A percentile compares a stretch with the other conserved stretches of the same genome.
These are phyloP conservation scores for Euryodendron excelsum DNA, from an alignment of 148 eudicot genomes.

Conservation along the genomic window DNA sequence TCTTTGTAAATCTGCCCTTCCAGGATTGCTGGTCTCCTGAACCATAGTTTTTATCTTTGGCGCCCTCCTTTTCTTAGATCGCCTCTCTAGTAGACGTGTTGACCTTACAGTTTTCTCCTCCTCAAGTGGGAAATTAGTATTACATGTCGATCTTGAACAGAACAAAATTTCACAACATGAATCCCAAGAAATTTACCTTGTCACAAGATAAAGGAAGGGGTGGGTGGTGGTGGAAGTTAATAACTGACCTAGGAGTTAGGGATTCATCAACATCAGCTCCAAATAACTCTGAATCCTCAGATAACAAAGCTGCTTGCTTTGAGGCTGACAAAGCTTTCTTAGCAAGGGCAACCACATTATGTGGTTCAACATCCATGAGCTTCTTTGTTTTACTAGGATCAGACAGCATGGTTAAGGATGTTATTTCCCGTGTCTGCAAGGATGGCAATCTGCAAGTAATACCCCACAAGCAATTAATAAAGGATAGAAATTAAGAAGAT, in stretches of 20 bases:
- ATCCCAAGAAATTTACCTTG: background rate
- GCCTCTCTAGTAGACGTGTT: constrained; percentile 76
- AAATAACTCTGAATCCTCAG: constrained; percentile 36
- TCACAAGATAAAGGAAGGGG: background rate
- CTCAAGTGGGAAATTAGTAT: constrained; percentile 23
- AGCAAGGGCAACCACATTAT: constrained; percentile 63
- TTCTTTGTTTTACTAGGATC: constrained; percentile 26
- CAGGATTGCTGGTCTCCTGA: constrained; percentile 36
- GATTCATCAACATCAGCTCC: constrained; percentile 42
- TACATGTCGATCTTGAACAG: constrained; percentile 33
- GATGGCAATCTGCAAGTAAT: constrained; percentile 51
- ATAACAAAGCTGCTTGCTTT: constrained; percentile 56
- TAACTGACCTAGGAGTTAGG: constrained; percentile 42
- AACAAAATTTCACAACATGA: constrained; percentile 15
- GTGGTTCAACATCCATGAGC: constrained; percentile 34
- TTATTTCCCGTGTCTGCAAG: constrained; percentile 28
- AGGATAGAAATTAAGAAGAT: background rate
- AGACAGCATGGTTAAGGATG: constrained; percentile 26
- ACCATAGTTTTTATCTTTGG: constrained; percentile 33
- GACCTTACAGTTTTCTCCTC: constrained; percentile 66
- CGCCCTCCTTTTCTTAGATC: constrained; percentile 51
- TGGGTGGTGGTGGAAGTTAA: background rate
- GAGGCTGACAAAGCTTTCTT: constrained; percentile 87
- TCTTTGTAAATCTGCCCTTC: constrained; percentile 29
- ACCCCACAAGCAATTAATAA: constrained; percentile 8